phyloP scores from a whole-genome alignment of 2,329 filamentous ascomycete genomes.

The Byssochlamys sp. region DNA sequence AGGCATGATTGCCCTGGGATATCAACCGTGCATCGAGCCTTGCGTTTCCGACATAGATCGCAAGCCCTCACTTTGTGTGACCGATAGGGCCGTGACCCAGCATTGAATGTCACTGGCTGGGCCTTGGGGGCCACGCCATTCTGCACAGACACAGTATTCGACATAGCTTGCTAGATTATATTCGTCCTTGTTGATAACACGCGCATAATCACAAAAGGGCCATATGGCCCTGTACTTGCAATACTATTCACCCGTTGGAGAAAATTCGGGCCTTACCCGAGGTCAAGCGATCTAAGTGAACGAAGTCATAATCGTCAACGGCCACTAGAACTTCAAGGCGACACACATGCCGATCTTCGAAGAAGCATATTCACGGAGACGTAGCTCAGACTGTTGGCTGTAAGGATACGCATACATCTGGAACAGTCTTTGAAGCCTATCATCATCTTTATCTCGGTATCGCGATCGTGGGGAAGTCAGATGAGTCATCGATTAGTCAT shows the following conservation, averaged over 20 bases:
- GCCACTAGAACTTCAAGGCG: neutral
- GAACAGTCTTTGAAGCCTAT: neutral
- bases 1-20: slow-evolving; percentile 44
- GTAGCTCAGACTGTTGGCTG: neutral
- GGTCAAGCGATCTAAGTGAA: neutral
- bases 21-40: slow-evolving; percentile 53
- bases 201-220: neutral
- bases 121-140: slow-evolving; percentile 23
- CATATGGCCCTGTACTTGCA: neutral
- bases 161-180: slow-evolving; percentile 11
- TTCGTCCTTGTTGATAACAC: neutral
- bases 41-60: slow-evolving; percentile 50
- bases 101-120: slow-evolving; percentile 28
- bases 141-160: slow-evolving; percentile 19
- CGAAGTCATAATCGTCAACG: neutral
- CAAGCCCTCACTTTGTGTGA: slow-evolving; percentile 55
- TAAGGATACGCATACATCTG: neutral
- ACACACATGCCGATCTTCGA: neutral
- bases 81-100: slow-evolving; percentile 46
- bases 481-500: neutral
- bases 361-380: neutral
- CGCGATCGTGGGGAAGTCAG: neutral
- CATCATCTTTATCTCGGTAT: neutral
- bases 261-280: neutral
- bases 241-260: neutral